A percentile compares a stretch with the other conserved stretches of the same genome.
Conservation (phyloP, 1,284 basidiomycete genomes). For the Sporisorium exsertum region DNA sequence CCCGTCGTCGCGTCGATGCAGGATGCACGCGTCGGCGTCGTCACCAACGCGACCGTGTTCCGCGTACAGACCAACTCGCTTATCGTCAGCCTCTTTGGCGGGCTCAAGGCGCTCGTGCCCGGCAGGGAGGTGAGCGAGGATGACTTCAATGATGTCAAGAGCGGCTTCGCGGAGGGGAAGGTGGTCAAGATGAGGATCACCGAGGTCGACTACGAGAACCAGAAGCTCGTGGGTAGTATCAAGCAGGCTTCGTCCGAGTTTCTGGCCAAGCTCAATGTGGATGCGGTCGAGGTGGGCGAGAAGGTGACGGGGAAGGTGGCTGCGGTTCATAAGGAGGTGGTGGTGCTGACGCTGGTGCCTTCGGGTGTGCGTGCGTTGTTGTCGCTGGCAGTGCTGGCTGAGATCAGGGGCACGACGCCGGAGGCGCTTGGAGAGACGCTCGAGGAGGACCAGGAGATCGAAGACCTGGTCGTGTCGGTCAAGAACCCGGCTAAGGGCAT, state of each 20-base stretch:
- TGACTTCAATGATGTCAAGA: conserved; percentile 70
- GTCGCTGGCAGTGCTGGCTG: conserved; percentile 88
- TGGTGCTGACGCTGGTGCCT: conserved; percentile 63
- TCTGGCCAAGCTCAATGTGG: conserved; percentile 63
- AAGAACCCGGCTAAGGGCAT: conserved; percentile 87
- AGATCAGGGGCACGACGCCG: conserved; percentile 77
- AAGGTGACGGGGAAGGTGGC: conserved; percentile 61
- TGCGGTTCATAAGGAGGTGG: conserved; percentile 64
- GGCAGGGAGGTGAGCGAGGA: conserved; percentile 57
- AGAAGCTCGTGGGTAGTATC: conserved; percentile 85
- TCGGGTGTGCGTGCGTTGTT: conserved; percentile 82
- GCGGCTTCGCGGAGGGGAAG: conserved; percentile 78
- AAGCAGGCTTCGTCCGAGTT: conserved; percentile 76
- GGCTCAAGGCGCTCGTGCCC: conserved; percentile 83
- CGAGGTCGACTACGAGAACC: conserved; percentile 76
- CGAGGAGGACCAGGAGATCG: conserved; percentile 79
- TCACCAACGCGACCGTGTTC: conserved; percentile 84
- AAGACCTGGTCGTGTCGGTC: conserved; percentile 87
- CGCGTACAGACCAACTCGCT: conserved; percentile 56
- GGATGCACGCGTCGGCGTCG: conserved; percentile 77
- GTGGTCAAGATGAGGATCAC: conserved; percentile 88
- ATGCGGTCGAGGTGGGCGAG: conserved; percentile 62
- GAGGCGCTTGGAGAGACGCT: conserved; percentile 79
- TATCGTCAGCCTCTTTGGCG: conserved; percentile 76
- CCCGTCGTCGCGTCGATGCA: conserved; percentile 75